A percentile compares a stretch with the other conserved stretches of the same genome.
Conservation (phyloP, 2,329 filamentous ascomycete species). For the Tolypocladium endophyticum region DNA sequence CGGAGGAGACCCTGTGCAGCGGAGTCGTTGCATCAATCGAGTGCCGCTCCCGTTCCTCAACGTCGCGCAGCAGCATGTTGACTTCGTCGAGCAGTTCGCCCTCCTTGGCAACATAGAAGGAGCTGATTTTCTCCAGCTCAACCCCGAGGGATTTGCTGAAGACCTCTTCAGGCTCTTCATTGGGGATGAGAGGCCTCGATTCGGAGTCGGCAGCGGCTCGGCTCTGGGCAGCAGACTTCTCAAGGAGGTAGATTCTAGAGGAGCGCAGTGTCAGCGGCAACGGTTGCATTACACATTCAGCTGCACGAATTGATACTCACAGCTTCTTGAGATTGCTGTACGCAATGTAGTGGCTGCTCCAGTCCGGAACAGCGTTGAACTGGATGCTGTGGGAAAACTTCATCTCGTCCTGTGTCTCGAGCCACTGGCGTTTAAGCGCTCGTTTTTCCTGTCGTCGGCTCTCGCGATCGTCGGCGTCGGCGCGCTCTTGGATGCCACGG, state of each 20-base stretch:
- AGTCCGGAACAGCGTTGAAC: conserved; percentile 99
- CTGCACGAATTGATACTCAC: conserved; percentile 39
- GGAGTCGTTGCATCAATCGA: conserved; percentile 31
- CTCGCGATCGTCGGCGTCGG: conserved; percentile 19
- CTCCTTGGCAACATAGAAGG: conserved; percentile 86
- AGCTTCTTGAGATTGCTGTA: conserved; percentile 99
- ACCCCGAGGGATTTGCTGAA: conserved; percentile 75
- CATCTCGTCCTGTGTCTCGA: conserved; percentile 76
- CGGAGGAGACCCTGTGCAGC: conserved; percentile 20
- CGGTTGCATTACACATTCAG: neutral
- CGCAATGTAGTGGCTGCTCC: conserved; percentile 95
- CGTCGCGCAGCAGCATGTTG: conserved; percentile 64
- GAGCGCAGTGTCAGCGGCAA: neutral
- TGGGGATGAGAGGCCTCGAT: conserved; percentile 68
- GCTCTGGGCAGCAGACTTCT: conserved; percentile 67
- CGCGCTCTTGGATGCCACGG: conserved; percentile 17
- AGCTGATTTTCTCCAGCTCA: conserved; percentile 88
- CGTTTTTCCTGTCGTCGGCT: conserved; percentile 32
- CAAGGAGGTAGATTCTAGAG: conserved; percentile 80
- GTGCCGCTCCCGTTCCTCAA: conserved; percentile 56
- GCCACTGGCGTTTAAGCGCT: conserved; percentile 55
- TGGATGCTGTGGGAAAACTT: conserved; percentile 99
- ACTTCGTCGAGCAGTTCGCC: conserved; percentile 76
- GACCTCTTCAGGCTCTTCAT: conserved; percentile 65
- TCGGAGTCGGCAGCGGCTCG: conserved; percentile 64